Conservation (phyloP, 106 monocot species). For the Allium fistulosum region DNA sequence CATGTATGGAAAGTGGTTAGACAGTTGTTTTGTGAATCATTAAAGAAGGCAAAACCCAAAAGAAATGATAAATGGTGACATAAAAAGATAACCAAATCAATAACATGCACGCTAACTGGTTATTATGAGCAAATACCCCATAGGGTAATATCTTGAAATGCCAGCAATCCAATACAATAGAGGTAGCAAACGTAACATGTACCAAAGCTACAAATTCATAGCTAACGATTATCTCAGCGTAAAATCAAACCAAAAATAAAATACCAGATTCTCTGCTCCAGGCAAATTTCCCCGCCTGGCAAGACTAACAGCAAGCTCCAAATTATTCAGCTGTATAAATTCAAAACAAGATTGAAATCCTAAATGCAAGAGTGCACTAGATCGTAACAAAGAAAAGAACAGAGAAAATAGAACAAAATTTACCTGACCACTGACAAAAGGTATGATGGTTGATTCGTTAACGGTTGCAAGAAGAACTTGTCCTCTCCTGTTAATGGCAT, state of each 20-base stretch:
- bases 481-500: constrained; percentile 90
- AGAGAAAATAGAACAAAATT: not conserved
- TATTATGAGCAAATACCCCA: no score
- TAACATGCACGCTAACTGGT: no score
- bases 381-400: not conserved
- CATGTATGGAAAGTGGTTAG: no score
- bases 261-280: constrained; percentile 95
- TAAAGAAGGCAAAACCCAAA: no score
- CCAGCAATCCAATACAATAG: no score
- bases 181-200: no score
- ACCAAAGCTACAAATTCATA: no score
- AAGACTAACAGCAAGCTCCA: constrained; percentile 96
- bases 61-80: no score
- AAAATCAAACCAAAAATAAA: not conserved
- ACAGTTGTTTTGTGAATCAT: no score
- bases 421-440: constrained; percentile 94
- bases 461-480: constrained; percentile 95
- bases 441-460: constrained; percentile 90
- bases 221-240: not conserved
- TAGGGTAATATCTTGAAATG: no score
- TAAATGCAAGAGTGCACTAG: not conserved
- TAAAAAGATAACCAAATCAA: no score
- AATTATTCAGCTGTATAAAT: constrained; percentile 72
- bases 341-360: not conserved
- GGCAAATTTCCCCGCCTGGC: constrained; percentile 97